Evolutionary conservation across 2,329 filamentous ascomycete species (phyloP), one percentile per base, ranked within the genome.

Genomic region (Mariannaea sp.): DNA sequence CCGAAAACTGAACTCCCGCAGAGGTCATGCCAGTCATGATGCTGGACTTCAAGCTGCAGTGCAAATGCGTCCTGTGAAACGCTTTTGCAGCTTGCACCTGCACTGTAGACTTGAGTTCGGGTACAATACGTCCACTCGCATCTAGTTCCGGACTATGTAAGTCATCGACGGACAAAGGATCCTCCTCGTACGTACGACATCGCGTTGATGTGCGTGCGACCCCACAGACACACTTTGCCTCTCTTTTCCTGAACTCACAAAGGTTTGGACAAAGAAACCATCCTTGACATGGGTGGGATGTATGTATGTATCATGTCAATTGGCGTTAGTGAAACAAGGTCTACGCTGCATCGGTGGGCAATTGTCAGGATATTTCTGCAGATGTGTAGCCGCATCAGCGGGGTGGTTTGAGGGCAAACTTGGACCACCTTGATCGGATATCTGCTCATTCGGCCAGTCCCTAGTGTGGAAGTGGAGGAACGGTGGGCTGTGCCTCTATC

Each of bases 251-350:
- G 26, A 29, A 16, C 16, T 32, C 24, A 35, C 20, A 53, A 35
- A n/a, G n/a, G n/a, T n/a, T n/a, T n/a, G n/a, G n/a, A n/a, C n/a
- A n/a, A 32, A 46, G 8, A 8, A 24, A 24, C 22, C 22, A 24
- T 8, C 22, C 22, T 24, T 24, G 5, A 8, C 22, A 24, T 24
- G 22, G 5, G n/a, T n/a, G n/a, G n/a, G n/a, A n/a, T 5, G 22
- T 8, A 24, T 8, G 5, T 8, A 5, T 24, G 5, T 20, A 42
- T 49, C 38, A 38, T 41, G 50, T 48, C 46, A 39, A 45, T 41
- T 57, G 49, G 51, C 49, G 52, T 51, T 60, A 41, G 62, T 65
- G 60, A 65, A 65, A 65, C 62, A 59, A 33, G 53, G 49, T 42
- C 54, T 46, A 62, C 51, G 49, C 60, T n/a, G 60, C 17, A 26